Conservation (phyloP, 192 early-diverging fungal species). For the Coemansia sp. region DNA sequence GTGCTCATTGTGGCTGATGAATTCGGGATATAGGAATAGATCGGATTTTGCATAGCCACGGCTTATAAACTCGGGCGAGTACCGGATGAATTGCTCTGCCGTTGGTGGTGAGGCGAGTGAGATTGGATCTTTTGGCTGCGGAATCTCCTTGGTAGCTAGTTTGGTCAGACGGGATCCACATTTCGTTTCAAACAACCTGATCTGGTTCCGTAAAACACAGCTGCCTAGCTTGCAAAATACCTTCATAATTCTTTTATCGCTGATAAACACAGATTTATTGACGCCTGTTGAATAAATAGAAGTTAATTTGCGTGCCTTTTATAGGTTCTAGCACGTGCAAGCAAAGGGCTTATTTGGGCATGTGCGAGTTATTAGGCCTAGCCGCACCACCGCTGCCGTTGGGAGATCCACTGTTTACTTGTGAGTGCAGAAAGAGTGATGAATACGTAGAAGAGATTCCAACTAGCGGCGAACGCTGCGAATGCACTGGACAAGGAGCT, state of each 20-base stretch:
- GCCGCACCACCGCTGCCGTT: background rate
- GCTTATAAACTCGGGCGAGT: slow-evolving; percentile 22
- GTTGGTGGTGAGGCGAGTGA: slow-evolving; percentile 17
- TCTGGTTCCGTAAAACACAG: no score
- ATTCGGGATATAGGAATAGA: slow-evolving; percentile 43
- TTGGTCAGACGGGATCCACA: slow-evolving; percentile 22
- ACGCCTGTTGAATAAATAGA: background rate
- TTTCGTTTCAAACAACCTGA: slow-evolving; percentile 10
- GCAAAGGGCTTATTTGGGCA: no score
- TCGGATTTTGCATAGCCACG: slow-evolving; percentile 26
- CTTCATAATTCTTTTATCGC: no score
- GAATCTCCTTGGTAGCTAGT: slow-evolving; percentile 23
- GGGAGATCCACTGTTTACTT: slow-evolving; percentile 1
- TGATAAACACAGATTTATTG: background rate
- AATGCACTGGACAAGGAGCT: background rate
- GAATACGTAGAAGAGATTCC: slow-evolving; percentile 44
- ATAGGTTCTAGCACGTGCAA: background rate
- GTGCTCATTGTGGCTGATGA: slow-evolving; percentile 42
- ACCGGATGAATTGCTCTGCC: slow-evolving; percentile 18
- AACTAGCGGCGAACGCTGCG: slow-evolving; percentile 11
- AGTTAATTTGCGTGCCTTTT: background rate
- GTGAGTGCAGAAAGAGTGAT: slow-evolving; percentile 23
- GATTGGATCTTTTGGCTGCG: slow-evolving; percentile 26
- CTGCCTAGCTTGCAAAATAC: no score
- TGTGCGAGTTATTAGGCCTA: no score